Percentiles rank a stretch among this genome's conserved stretches.
phyloP scores from a whole-genome alignment of 495 filamentous ascomycete genomes.

The Aspergillus wentii region DNA sequence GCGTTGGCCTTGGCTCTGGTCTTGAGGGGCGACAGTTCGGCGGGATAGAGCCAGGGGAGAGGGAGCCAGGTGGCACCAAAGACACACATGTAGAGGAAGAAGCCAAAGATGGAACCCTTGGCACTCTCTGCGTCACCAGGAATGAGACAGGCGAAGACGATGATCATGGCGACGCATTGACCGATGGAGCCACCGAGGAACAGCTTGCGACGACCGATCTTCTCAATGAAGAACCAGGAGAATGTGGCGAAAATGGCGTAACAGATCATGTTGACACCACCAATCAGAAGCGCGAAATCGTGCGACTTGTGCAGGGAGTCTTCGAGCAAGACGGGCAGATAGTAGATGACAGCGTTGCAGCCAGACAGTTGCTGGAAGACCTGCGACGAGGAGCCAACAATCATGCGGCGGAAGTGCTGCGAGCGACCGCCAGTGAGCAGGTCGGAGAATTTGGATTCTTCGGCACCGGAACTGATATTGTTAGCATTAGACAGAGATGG shows the following conservation, averaged over 20 bases:
- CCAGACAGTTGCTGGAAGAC: slow-evolving; percentile 66
- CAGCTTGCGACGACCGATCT: slow-evolving; percentile 59
- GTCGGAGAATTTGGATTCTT: slow-evolving; percentile 21
- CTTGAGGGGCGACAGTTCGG: slow-evolving; percentile 64
- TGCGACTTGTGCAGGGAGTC: slow-evolving; percentile 49
- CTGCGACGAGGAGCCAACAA: slow-evolving; percentile 28
- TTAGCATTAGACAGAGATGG: slow-evolving; percentile 42
- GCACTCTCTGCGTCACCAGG: slow-evolving; percentile 46
- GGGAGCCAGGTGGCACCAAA: slow-evolving; percentile 64
- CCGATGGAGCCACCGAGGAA: slow-evolving; percentile 61
- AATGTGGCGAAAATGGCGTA: slow-evolving; percentile 64
- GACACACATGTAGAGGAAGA: slow-evolving; percentile 66
- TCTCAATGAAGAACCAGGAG: slow-evolving; percentile 73
- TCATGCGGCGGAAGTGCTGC: slow-evolving; percentile 28
- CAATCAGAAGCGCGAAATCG: slow-evolving; percentile 59
- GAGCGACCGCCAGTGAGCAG: slow-evolving; percentile 24
- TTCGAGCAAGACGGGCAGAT: slow-evolving; percentile 65
- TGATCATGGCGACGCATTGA: slow-evolving; percentile 60
- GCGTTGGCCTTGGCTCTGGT: slow-evolving; percentile 65
- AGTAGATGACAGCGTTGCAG: slow-evolving; percentile 77
- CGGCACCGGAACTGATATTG: slow-evolving; percentile 21
- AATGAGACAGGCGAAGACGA: slow-evolving; percentile 61
- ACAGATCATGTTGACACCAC: slow-evolving; percentile 71
- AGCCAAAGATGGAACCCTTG: slow-evolving; percentile 62
- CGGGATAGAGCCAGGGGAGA: slow-evolving; percentile 48